Percentiles rank a stretch among this genome's conserved stretches.
These are phyloP conservation scores for Fusarium hainanense DNA, from an alignment of 2,329 filamentous ascomycete species.

Conservation along the genomic window DNA sequence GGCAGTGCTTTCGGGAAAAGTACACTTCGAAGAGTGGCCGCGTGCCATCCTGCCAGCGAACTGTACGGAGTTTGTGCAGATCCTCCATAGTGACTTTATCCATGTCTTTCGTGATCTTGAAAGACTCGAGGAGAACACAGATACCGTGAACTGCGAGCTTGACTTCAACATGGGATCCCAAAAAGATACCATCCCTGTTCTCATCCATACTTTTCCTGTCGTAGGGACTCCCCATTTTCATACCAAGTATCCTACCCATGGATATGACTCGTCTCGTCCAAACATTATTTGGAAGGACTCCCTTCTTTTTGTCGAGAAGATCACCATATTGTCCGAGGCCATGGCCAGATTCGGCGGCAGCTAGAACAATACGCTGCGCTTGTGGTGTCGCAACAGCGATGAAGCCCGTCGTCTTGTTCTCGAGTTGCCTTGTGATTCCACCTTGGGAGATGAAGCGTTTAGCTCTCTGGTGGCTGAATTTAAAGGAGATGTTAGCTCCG, in stretches of 20 bases:
- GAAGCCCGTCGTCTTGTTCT: conserved; percentile 50
- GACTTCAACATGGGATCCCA: conserved; percentile 54
- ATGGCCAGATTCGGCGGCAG: conserved; percentile 52
- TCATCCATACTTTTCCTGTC: conserved; percentile 36
- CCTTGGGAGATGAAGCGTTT: not conserved
- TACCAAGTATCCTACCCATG: conserved; percentile 45
- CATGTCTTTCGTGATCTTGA: conserved; percentile 41
- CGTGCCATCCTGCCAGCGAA: conserved; percentile 43
- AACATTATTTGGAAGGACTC: conserved; percentile 46
- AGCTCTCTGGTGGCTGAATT: conserved; percentile 47
- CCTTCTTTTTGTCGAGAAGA: conserved; percentile 39
- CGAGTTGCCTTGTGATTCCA: conserved; percentile 27
- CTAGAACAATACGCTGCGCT: conserved; percentile 44
- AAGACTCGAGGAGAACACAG: conserved; percentile 44
- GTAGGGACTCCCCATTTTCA: conserved; percentile 47
- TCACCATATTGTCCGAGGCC: conserved; percentile 47
- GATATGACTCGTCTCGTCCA: conserved; percentile 49
- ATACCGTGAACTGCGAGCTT: conserved; percentile 53
- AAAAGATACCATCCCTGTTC: conserved; percentile 43
- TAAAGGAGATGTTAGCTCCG: conserved; percentile 48
- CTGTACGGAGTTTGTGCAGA: conserved; percentile 39
- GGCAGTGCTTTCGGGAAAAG: conserved; percentile 52
- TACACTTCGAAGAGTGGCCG: conserved; percentile 49
- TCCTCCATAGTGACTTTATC: conserved; percentile 36
- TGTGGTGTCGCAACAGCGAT: conserved; percentile 38